Evolutionary conservation across 257 asterid genomes (phyloP), one percentile per base, ranked within the genome.

Genomic region (Solanum sparsipilum): DNA sequence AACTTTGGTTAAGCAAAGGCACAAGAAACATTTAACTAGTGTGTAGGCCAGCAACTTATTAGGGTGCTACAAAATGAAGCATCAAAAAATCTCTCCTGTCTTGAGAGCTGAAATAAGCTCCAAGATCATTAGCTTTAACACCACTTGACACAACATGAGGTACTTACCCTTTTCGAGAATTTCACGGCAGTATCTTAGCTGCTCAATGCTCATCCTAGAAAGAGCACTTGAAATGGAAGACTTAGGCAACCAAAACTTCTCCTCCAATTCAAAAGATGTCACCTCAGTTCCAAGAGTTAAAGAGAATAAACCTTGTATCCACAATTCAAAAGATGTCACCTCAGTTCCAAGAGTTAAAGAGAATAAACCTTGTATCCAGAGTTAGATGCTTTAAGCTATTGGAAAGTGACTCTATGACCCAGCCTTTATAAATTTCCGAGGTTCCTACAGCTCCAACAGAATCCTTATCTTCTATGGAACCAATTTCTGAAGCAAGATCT

Each of bases 241-340:
- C 86, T 93, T 96, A 25, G 99, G 99, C 99, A 98, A 97, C 90
- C 92, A 91, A 88, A 96, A 92, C 88, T 92, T 97, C 39, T 96
- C 99, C 87, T 95, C 93, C 87, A 97, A 91, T 87, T 96, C 99
- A 90, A 97, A 96, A 36, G 98, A 94, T 58, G 99, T 95, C 84
- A 97, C 94, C 93, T 95, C 99, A 84, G 98, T 92, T 84, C 99
- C 98, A 85, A 96, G 95, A 90, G 99, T 92, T 75, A 98, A 96
- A 56, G 95, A 90, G 91, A 95, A 97, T 65, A 97, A 92, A 86
- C 99, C 99, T 90, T 84, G 93, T 90, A 79, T 94, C 98, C 73
- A 96, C 87, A 97, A 91, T 87, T 96, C 99, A 90, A 97, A 96
- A 35, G 98, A 94, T 58, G 99, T 94, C 84, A 97, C 94, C 93